These are phyloP conservation scores for Trichoderma lentiforme DNA, from an alignment of 2,329 filamentous ascomycete genomes.

Conservation along the genomic window DNA sequence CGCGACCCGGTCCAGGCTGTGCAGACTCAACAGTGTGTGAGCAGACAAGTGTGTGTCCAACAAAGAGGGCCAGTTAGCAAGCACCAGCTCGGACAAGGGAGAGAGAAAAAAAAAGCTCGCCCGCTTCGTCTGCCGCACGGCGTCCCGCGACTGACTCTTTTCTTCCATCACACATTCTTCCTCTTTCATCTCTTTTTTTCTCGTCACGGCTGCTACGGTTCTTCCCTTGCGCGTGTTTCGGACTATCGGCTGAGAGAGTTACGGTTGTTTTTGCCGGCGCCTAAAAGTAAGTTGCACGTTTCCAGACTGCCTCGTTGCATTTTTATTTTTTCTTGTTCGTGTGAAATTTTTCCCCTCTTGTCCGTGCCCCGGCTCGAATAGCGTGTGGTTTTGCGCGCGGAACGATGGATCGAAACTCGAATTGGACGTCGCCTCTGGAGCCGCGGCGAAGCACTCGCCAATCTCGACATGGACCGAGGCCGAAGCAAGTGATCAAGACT, in stretches of 20 bases:
- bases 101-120: constrained; percentile 35
- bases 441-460: constrained; percentile 16
- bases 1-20: constrained; percentile 26
- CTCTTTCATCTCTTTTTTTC: constrained; percentile 34
- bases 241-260: constrained; percentile 42
- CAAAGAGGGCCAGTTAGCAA: constrained; percentile 23
- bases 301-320: constrained; percentile 17
- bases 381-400: constrained; percentile 17
- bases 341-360: constrained; percentile 24
- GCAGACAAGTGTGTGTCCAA: constrained; percentile 17
- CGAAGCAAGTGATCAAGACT: not conserved
- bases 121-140: constrained; percentile 33
- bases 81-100: constrained; percentile 32
- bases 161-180: constrained; percentile 26
- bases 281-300: constrained; percentile 49
- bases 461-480: not conserved
- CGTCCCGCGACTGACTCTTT: constrained; percentile 32
- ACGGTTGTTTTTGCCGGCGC: constrained; percentile 49
- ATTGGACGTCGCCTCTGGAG: constrained; percentile 20
- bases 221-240: constrained; percentile 48
- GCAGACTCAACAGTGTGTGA: constrained; percentile 20
- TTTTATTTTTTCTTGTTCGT: constrained; percentile 19
- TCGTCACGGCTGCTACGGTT: constrained; percentile 42
- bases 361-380: constrained; percentile 21
- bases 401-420: constrained; percentile 9